Conservation (phyloP, 257 asterid species). For the Mitragyna speciosa region DNA sequence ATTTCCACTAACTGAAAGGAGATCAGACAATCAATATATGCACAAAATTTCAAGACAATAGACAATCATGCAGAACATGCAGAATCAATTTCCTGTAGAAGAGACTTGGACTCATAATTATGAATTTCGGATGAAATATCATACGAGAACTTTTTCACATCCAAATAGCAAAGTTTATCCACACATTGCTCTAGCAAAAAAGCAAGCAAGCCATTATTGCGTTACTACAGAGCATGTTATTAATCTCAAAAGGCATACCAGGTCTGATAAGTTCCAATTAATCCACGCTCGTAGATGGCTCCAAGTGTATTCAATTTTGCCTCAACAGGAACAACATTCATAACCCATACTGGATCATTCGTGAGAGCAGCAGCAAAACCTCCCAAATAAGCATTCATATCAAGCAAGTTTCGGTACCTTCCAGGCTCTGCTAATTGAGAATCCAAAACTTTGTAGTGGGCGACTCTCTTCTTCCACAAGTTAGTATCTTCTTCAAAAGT, state of each 20-base stretch:
- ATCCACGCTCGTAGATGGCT: slow-evolving; percentile 78
- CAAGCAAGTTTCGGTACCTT: slow-evolving; percentile 81
- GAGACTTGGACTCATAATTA: not conserved
- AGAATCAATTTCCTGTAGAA: not conserved
- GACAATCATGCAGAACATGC: not conserved
- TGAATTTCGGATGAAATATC: too few species aligned
- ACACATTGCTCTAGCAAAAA: not conserved
- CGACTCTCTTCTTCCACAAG: slow-evolving; percentile 69
- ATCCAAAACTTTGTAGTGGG: slow-evolving; percentile 68
- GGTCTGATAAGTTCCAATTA: slow-evolving; percentile 83
- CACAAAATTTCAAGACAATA: not conserved
- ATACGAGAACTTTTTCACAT: not conserved
- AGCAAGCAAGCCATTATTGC: not conserved
- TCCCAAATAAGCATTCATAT: slow-evolving; percentile 83
- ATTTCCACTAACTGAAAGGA: not conserved
- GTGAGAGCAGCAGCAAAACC: slow-evolving; percentile 91
- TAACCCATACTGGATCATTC: slow-evolving; percentile 83
- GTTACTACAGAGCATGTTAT: not conserved
- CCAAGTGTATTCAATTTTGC: slow-evolving; percentile 63
- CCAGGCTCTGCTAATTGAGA: slow-evolving; percentile 74
- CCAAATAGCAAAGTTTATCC: not conserved
- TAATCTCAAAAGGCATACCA: slow-evolving; percentile 44
- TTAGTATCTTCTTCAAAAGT: slow-evolving; percentile 44
- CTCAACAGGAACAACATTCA: slow-evolving; percentile 76
- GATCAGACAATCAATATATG: not conserved